Evolutionary conservation across 208 protist genomes (phyloP).

Genomic region (Lotmaria passim): DNA sequence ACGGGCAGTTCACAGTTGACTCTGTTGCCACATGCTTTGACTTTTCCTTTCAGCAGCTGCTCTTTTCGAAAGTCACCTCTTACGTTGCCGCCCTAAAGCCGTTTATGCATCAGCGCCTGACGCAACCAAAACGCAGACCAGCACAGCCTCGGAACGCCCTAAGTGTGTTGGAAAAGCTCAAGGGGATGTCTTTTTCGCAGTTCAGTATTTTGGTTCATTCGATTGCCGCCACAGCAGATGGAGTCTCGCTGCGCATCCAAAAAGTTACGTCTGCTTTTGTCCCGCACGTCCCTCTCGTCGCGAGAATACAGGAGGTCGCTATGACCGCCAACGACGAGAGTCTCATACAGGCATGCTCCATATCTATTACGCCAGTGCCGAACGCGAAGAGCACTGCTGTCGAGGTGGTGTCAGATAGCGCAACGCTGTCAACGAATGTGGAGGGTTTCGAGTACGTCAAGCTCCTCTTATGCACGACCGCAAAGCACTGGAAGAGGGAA

Average conservation of each 20-base stretch:
- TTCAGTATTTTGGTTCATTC: conserved; percentile 20
- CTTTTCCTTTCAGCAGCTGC: conserved; percentile 25
- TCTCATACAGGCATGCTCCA: conserved; percentile 27
- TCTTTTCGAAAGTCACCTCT: conserved; percentile 15
- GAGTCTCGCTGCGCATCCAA: conserved; percentile 13
- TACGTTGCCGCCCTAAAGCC: conserved; percentile 21
- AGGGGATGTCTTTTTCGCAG: conserved; percentile 7
- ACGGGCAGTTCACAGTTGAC: conserved; percentile 12
- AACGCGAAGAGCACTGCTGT: neutral
- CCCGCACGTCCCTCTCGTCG: conserved; percentile 2
- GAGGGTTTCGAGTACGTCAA: conserved; percentile 30
- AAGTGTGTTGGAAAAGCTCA: neutral
- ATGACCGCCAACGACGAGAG: conserved; percentile 2
- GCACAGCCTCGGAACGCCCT: neutral
- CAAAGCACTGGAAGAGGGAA: conserved; percentile 21
- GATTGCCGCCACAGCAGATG: conserved; percentile 17
- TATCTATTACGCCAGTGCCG: conserved; percentile 1
- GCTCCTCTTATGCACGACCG: conserved; percentile 10
- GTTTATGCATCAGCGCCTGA: conserved; percentile 17
- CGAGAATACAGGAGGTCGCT: conserved; percentile 16
- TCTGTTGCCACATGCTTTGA: conserved; percentile 18
- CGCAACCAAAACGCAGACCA: neutral
- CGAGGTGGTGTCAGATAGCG: conserved; percentile 13
- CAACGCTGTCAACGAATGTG: conserved; percentile 27
- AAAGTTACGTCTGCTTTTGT: neutral